phyloP scores from a whole-genome alignment of 1,284 basidiomycete genomes.

The Pyrrhoderma lamaoense region DNA sequence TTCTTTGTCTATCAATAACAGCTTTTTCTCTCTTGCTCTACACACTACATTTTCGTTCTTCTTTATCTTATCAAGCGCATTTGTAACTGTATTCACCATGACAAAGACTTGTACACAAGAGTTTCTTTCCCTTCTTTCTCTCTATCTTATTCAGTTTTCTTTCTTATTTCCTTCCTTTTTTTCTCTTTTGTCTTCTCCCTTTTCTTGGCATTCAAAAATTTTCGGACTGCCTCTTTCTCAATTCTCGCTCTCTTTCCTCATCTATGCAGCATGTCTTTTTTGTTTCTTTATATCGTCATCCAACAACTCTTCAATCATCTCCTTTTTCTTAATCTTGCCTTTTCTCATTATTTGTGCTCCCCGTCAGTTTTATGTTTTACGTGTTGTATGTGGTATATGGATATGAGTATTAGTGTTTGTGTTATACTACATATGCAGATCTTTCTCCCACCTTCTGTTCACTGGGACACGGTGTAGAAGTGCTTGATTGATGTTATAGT shows the following conservation, averaged over 20 bases:
- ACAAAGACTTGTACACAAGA: background rate
- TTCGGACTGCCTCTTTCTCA: background rate
- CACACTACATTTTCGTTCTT: no score
- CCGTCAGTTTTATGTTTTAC: no score
- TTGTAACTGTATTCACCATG: background rate
- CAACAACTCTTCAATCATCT: background rate
- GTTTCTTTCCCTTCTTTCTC: background rate
- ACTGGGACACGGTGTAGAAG: no score
- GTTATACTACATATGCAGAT: no score
- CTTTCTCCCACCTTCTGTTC: no score
- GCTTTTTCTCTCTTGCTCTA: no score
- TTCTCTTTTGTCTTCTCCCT: background rate
- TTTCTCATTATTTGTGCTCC: background rate
- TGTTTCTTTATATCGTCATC: background rate
- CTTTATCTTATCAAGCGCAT: background rate
- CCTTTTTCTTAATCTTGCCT: background rate
- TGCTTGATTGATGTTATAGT: no score
- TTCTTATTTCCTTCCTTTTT: background rate
- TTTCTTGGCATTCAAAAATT: background rate
- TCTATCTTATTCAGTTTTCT: background rate
- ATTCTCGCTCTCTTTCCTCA: background rate
- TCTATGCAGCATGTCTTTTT: background rate
- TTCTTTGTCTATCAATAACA: no score
- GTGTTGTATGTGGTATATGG: no score
- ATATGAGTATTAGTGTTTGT: no score